Percentiles rank a stretch among this genome's conserved stretches.
Evolutionary conservation across 2,329 filamentous ascomycete genomes (phyloP).

Genomic region (Tolypocladium sp.): DNA sequence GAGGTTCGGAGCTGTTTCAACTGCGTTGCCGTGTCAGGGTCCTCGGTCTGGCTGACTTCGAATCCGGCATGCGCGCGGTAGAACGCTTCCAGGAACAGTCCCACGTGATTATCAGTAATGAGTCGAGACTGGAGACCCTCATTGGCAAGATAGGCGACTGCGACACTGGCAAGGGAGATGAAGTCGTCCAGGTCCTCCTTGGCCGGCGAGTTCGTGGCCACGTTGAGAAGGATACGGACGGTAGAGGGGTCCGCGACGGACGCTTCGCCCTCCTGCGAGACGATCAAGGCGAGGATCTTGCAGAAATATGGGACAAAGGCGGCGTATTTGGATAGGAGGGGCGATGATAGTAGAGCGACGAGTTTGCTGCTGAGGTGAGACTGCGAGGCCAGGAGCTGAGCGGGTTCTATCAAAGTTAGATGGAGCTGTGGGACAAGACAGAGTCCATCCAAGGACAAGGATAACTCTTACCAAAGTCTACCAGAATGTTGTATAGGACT

Average conservation of each 20-base stretch:
- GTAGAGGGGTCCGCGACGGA: conserved; percentile 34
- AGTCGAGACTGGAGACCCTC: conserved; percentile 41
- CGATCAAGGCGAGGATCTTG: conserved; percentile 47
- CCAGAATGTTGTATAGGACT: conserved; percentile 52
- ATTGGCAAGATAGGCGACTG: conserved; percentile 46
- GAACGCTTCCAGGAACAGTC: conserved; percentile 38
- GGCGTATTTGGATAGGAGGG: conserved; percentile 29
- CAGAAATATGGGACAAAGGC: conserved; percentile 42
- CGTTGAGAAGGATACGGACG: conserved; percentile 37
- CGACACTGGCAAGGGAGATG: conserved; percentile 38
- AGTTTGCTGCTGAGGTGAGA: conserved; percentile 40
- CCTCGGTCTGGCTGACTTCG: conserved; percentile 27
- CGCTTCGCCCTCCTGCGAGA: conserved; percentile 41
- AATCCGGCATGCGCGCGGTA: conserved; percentile 37
- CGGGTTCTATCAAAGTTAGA: conserved; percentile 35
- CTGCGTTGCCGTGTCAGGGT: conserved; percentile 32
- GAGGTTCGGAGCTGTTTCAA: conserved; percentile 39
- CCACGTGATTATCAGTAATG: conserved; percentile 27
- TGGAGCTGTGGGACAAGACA: neutral
- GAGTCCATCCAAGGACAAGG: neutral
- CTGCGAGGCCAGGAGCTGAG: conserved; percentile 46
- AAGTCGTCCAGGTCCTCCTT: conserved; percentile 46
- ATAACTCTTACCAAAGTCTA: conserved; percentile 47
- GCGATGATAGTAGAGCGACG: conserved; percentile 37
- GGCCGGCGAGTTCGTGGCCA: conserved; percentile 32